These are phyloP conservation scores for Acorus gramineus DNA, from an alignment of 106 monocot genomes.

Conservation along the genomic window DNA sequence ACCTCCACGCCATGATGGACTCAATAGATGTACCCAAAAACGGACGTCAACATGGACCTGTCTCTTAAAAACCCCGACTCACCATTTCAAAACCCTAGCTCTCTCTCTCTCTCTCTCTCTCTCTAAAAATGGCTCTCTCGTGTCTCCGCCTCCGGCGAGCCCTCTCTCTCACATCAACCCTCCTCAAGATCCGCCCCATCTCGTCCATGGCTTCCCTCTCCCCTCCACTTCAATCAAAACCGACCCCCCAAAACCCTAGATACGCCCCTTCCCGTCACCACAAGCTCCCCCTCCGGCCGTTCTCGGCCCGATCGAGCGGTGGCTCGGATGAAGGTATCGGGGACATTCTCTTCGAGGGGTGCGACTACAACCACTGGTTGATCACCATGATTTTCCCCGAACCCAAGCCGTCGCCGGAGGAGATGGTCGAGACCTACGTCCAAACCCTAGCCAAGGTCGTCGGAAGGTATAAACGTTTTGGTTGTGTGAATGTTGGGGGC, in stretches of 20 bases:
- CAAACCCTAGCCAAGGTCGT: constrained; percentile 81
- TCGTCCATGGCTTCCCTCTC: constrained; percentile 2
- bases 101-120: neutral
- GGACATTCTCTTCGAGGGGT: constrained; percentile 87
- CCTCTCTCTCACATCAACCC: constrained; percentile 30
- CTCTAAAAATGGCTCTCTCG: constrained; percentile 37
- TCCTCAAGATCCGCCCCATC: constrained; percentile 15
- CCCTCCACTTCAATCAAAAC: neutral
- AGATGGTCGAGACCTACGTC: constrained; percentile 97
- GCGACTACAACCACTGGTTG: constrained; percentile 97
- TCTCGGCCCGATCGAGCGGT: constrained; percentile 27
- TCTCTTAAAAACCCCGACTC: neutral
- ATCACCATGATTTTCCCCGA: constrained; percentile 94
- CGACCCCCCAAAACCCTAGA: constrained; percentile 2
- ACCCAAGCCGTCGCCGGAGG: constrained; percentile 61
- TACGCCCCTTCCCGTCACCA: neutral
- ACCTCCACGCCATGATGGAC: too few relatives aligned
- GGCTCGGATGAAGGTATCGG: constrained; percentile 42
- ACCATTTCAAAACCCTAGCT: constrained; percentile 2
- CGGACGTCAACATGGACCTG: neutral
- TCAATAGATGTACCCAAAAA: too few relatives aligned
- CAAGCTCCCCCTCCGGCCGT: constrained; percentile 29
- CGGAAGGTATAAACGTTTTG: constrained; percentile 48
- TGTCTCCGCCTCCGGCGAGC: constrained; percentile 51
- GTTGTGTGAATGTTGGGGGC: neutral